phyloP scores from a whole-genome alignment of 2,329 filamentous ascomycete genomes.

The Juglanconis sp. region DNA sequence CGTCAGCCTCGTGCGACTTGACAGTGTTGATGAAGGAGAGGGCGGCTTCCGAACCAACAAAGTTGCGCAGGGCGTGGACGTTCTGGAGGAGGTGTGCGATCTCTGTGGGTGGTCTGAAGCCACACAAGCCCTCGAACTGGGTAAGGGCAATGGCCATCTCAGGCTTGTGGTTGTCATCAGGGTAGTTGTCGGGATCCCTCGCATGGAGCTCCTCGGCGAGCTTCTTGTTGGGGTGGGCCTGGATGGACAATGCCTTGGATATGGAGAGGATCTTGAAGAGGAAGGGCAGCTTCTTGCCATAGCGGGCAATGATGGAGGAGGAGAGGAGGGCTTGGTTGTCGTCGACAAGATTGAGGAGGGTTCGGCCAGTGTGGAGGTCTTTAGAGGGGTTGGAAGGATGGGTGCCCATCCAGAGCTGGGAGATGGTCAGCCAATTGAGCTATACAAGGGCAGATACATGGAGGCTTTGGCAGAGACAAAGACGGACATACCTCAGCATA shows the following conservation, averaged over 20 bases:
- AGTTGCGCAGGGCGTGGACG: conserved; percentile 53
- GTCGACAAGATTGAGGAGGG: conserved; percentile 80
- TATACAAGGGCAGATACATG: not conserved
- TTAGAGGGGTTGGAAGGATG: conserved; percentile 94
- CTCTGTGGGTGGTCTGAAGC: conserved; percentile 84
- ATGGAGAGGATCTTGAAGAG: conserved; percentile 98
- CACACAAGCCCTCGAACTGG: conserved; percentile 91
- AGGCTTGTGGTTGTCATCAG: conserved; percentile 98
- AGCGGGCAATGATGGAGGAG: conserved; percentile 67
- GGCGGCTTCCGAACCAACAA: conserved; percentile 65
- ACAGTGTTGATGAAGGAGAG: conserved; percentile 53
- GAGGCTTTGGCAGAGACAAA: not conserved
- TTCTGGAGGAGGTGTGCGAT: conserved; percentile 77
- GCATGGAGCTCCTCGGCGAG: conserved; percentile 85
- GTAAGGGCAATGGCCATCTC: conserved; percentile 99
- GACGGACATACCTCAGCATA: conserved; percentile 75
- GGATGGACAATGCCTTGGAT: conserved; percentile 92
- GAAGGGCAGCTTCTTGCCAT: conserved; percentile 82
- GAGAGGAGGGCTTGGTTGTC: conserved; percentile 84
- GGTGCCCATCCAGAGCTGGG: conserved; percentile 96
- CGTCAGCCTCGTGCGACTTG: conserved; percentile 39
- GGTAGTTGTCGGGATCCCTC: conserved; percentile 88
- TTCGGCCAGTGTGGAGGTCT: conserved; percentile 78
- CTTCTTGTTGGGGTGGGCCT: conserved; percentile 95
- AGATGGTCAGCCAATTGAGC: conserved; percentile 14